These are phyloP conservation scores for Eucalyptus curtisii DNA, from an alignment of 345 rosid species.

Conservation along the genomic window DNA sequence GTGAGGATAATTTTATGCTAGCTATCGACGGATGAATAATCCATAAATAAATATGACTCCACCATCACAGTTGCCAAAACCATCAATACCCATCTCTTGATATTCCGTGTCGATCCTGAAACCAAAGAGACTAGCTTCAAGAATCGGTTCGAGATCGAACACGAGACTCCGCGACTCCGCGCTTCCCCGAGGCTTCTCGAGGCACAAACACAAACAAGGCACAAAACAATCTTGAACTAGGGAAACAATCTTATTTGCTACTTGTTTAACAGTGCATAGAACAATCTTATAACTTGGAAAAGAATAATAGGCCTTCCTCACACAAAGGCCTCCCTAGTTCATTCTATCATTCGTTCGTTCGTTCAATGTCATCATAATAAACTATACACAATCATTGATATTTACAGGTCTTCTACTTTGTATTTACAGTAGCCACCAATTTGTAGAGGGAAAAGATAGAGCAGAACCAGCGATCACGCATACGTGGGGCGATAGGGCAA, in stretches of 20 bases:
- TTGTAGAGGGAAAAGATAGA: not conserved
- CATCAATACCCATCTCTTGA: not conserved
- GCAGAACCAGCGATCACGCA: not conserved
- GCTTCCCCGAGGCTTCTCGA: not conserved
- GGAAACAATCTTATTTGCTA: not conserved
- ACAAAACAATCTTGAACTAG: not conserved
- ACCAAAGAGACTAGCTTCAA: not conserved
- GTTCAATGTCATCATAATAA: not conserved
- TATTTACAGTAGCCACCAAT: not conserved
- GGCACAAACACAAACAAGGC: not conserved
- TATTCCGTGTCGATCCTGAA: not conserved
- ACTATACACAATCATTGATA: not conserved
- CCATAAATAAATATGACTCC: not conserved
- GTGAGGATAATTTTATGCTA: not conserved
- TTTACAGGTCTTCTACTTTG: not conserved
- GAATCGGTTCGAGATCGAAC: not conserved
- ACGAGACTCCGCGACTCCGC: not conserved
- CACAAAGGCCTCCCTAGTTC: not conserved
- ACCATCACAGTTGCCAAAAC: not conserved
- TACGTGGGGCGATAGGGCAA: conserved; percentile 12
- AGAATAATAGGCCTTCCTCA: not conserved
- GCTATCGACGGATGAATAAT: not conserved
- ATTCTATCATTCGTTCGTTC: not conserved
- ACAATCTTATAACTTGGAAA: not conserved
- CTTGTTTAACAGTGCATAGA: not conserved